Evolutionary conservation across 2,329 filamentous ascomycete genomes (phyloP).

Genomic region (Pyricularia sp.): DNA sequence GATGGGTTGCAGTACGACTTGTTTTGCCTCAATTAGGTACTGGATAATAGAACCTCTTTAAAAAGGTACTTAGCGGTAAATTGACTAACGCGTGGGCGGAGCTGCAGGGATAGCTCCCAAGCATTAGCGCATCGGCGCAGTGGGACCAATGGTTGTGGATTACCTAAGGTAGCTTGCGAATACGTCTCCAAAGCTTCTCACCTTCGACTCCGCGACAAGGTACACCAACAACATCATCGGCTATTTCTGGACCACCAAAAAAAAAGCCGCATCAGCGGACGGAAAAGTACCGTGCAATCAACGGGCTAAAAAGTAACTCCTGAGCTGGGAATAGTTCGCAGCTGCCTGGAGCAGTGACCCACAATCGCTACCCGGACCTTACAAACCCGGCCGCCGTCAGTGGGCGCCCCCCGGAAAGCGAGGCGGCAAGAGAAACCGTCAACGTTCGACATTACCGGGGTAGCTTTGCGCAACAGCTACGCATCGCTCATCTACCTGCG

Average conservation of each 20-base stretch:
- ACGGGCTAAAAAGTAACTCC: background rate
- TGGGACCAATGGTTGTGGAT: background rate
- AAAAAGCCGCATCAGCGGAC: background rate
- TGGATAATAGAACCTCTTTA: too few relatives aligned
- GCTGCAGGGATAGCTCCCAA: too few relatives aligned
- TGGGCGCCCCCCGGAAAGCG: background rate
- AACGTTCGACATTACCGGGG: background rate
- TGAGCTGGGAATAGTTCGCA: background rate
- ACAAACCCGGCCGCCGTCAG: background rate
- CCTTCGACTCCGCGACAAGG: background rate
- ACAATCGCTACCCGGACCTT: background rate
- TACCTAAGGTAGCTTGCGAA: background rate
- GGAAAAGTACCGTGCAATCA: background rate
- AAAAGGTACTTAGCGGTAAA: too few relatives aligned
- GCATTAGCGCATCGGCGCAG: too few relatives aligned
- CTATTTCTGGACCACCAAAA: background rate
- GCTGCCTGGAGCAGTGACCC: background rate
- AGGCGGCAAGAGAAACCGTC: background rate
- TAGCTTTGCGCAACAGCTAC: background rate
- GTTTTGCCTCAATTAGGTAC: background rate
- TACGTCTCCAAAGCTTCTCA: background rate
- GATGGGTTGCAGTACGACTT: background rate
- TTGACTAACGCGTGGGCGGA: too few relatives aligned
- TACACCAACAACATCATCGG: background rate
- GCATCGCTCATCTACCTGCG: background rate